Conservation (phyloP, 768 basidiomycete genomes). For the Lyophyllum decastes region DNA sequence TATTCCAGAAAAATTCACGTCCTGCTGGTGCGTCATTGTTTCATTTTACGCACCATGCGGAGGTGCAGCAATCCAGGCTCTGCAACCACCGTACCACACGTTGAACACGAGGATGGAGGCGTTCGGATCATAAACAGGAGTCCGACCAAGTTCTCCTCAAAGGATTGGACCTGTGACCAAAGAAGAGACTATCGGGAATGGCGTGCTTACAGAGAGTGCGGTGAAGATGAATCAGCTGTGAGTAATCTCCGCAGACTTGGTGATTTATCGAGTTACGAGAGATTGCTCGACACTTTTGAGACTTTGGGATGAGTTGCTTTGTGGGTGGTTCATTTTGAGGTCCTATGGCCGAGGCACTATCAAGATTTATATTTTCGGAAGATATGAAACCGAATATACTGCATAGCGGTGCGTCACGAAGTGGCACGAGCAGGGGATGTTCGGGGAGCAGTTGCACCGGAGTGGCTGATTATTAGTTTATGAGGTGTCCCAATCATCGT, state of each 20-base stretch:
- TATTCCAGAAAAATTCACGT: background rate
- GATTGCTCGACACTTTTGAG: background rate
- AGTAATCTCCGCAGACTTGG: constrained; percentile 5
- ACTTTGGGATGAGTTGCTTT: background rate
- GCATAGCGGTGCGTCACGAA: too few species aligned
- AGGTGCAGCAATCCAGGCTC: background rate
- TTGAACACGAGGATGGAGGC: background rate
- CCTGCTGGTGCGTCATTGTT: background rate
- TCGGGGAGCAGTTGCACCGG: background rate
- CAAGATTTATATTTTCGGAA: background rate
- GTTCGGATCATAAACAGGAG: background rate
- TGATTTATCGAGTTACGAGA: background rate
- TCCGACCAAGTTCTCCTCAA: background rate
- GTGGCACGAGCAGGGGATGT: too few species aligned
- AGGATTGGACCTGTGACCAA: background rate
- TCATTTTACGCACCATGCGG: background rate
- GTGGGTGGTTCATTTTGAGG: background rate
- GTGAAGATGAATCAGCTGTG: background rate
- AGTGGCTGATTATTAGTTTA: background rate
- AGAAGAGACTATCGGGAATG: background rate
- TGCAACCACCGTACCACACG: background rate
- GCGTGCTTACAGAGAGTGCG: background rate
- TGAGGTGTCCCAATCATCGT: constrained; percentile 23
- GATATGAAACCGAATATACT: background rate
- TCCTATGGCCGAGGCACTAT: background rate